Conservation (phyloP, 345 rosid species). For the Eucalyptus cladocalyx region DNA sequence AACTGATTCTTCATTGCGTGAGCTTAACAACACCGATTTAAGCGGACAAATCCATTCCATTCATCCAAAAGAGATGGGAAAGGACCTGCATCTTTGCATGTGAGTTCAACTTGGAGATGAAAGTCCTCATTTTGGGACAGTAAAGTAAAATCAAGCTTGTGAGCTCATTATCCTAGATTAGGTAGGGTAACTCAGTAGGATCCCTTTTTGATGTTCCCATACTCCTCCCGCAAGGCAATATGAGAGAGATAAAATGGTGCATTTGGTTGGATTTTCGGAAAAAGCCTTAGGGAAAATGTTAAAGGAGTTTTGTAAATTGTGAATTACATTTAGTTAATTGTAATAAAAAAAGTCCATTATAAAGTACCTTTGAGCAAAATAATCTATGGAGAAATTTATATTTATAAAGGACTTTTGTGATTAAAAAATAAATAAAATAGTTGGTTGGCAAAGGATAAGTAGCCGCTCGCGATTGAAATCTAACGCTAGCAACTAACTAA, state of each 20-base stretch:
- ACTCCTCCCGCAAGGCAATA: too few relatives aligned
- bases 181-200: neutral
- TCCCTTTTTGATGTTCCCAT: neutral
- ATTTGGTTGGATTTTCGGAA: rapidly evolving
- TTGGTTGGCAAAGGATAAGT: rapidly evolving
- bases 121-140: too few relatives aligned
- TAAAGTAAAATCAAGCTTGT: too few relatives aligned
- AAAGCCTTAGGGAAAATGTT: too few relatives aligned
- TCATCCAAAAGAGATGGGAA: neutral
- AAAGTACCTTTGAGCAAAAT: too few relatives aligned
- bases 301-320: too few relatives aligned
- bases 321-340: too few relatives aligned
- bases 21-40: neutral
- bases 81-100: neutral
- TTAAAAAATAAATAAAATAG: too few relatives aligned
- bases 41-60: neutral
- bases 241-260: too few relatives aligned
- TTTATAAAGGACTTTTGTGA: too few relatives aligned
- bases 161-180: too few relatives aligned
- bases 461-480: rapidly evolving
- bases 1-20: neutral
- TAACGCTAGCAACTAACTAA: rapidly evolving
- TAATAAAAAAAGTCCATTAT: rapidly evolving
- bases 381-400: too few relatives aligned
- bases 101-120: neutral